Percentiles rank a stretch among this genome's conserved stretches.
These are phyloP conservation scores for Geosmithia flava DNA, from an alignment of 2,329 filamentous ascomycete species.

Conservation along the genomic window DNA sequence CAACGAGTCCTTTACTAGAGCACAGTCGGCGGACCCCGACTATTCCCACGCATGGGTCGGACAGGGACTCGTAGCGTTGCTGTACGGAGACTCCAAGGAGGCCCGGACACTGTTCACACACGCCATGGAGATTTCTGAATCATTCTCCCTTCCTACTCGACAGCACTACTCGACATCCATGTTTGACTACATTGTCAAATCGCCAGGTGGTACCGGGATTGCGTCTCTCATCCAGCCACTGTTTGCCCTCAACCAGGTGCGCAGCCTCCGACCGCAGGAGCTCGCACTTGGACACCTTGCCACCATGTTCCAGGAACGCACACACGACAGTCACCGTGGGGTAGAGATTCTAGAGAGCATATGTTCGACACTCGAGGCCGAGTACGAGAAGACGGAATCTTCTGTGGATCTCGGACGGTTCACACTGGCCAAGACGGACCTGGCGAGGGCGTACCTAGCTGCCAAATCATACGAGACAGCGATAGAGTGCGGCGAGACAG, in stretches of 20 bases:
- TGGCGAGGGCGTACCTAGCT: constrained; percentile 74
- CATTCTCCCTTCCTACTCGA: constrained; percentile 60
- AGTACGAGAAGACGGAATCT: constrained; percentile 79
- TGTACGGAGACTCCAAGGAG: constrained; percentile 63
- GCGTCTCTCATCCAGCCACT: constrained; percentile 70
- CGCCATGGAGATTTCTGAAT: constrained; percentile 82
- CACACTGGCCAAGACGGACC: constrained; percentile 73
- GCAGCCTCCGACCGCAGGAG: constrained; percentile 57
- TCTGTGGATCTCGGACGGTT: constrained; percentile 60
- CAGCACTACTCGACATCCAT: constrained; percentile 68
- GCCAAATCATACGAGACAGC: constrained; percentile 52
- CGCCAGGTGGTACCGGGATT: constrained; percentile 34
- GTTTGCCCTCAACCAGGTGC: constrained; percentile 77
- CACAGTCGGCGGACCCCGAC: constrained; percentile 89
- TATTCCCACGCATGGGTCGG: constrained; percentile 91
- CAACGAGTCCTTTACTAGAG: constrained; percentile 78
- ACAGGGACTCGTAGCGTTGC: constrained; percentile 72
- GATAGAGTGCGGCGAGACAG: constrained; percentile 67
- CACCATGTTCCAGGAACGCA: constrained; percentile 71
- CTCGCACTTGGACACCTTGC: constrained; percentile 65
- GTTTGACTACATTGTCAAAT: constrained; percentile 67
- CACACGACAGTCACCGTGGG: constrained; percentile 53
- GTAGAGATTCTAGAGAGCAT: constrained; percentile 52
- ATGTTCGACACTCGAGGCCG: constrained; percentile 59
- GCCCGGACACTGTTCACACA: constrained; percentile 82